Evolutionary conservation across 1,284 basidiomycete genomes (phyloP), one percentile per base, ranked within the genome.

Genomic region (Naganishia cerealis): DNA sequence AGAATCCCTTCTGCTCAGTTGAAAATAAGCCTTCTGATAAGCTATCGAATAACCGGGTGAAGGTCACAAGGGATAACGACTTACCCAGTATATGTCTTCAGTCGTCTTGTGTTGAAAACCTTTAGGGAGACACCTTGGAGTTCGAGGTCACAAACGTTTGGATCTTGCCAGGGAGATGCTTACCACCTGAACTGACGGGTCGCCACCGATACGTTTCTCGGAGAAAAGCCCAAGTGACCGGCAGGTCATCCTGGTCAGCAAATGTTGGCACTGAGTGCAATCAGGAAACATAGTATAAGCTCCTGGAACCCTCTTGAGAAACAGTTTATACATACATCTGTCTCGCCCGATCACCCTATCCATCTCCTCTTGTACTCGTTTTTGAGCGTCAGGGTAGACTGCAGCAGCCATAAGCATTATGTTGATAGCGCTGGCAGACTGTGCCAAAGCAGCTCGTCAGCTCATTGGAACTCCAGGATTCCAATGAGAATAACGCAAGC

Each of bases 341-440:
- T 63, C 61, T 16, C 61, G 50, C 5, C 61, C 61, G n/a, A 63
- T 29, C 13, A 89, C 82, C 3, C 58, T 63, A 63, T 89, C 87
- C 6, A 90, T 75, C 73, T 90, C 86, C 5, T 84, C 82, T 71
- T 87, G 87, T 0, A 89, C 86, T 40, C 76, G 78, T 2, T 71
- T 75, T 67, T 88, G 86, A 3, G 83, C 81, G 7, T 86, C 83
- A 0, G 87, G 87, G 73, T 85, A 84, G 33, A 80, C 81, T 0
- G 87, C 87, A 0, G 88, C 86, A 0, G 88, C 87, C 83, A 90
- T 84, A 29, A 86, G 81, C 39, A 82, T 79, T 50, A 84, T 81
- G 42, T 83, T 84, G 55, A 90, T 85, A 0, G 84, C 87, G 9
- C 84, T 82, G 0, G 85, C 84, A 3, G 84, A 87, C 77, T 85